These are phyloP conservation scores for Piper longum DNA, from an alignment of 164 flowering plant species.

Conservation along the genomic window DNA sequence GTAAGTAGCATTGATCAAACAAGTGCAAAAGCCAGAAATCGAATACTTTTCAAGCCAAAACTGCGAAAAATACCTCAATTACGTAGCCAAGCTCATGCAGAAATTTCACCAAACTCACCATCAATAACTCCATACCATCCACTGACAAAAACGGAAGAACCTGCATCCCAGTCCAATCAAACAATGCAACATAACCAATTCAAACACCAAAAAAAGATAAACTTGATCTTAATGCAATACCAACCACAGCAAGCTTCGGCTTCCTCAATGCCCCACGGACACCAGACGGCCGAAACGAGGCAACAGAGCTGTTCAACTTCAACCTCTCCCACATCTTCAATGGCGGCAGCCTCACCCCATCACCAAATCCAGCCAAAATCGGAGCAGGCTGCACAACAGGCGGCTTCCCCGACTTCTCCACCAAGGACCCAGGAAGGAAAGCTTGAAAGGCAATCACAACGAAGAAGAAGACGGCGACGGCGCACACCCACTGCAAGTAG, in stretches of 20 bases:
- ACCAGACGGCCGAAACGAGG: conserved; percentile 13
- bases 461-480: conserved; percentile 51
- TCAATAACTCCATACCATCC: conserved; percentile 60
- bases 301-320: conserved; percentile 16
- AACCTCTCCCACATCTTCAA: conserved; percentile 45
- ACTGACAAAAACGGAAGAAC: conserved; percentile 67
- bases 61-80: conserved; percentile 40
- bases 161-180: conserved; percentile 24
- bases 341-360: conserved; percentile 46
- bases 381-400: conserved; percentile 1
- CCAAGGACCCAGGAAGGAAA: conserved; percentile 55
- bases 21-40: too few relatives aligned
- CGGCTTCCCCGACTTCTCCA: conserved; percentile 31
- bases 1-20: too few relatives aligned
- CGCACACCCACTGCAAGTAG: conserved; percentile 68
- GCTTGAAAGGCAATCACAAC: conserved; percentile 52
- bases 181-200: neutral
- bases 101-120: conserved; percentile 66
- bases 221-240: conserved; percentile 7
- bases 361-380: conserved; percentile 44
- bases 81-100: conserved; percentile 70
- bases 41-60: too few relatives aligned
- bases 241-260: conserved; percentile 86
- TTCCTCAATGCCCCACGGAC: conserved; percentile 48
- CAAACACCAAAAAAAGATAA: neutral